Conservation (phyloP, 768 basidiomycete species). For the Boletellus ananiceps region DNA sequence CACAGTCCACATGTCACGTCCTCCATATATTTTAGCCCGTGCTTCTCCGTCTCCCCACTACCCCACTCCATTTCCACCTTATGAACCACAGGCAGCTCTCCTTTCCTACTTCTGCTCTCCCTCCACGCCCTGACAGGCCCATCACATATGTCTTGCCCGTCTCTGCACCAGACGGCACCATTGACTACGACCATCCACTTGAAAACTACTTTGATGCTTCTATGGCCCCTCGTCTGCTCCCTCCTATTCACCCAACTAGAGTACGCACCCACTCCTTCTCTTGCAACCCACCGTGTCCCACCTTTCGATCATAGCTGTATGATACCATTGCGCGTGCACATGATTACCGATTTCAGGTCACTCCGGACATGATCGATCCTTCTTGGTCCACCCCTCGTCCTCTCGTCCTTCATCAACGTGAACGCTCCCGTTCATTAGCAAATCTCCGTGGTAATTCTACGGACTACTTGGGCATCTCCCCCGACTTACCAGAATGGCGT, state of each 20-base stretch:
- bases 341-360: conserved; percentile 18
- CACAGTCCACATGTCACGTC: conserved; percentile 18
- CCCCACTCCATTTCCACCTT: conserved; percentile 4
- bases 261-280: conserved; percentile 9
- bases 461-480: conserved; percentile 23
- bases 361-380: conserved; percentile 10
- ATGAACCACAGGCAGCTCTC: conserved; percentile 10
- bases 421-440: conserved; percentile 15
- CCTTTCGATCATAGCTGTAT: conserved; percentile 22
- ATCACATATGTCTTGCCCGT: conserved; percentile 11
- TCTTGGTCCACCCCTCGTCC: conserved; percentile 10
- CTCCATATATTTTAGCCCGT: conserved; percentile 14
- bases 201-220: conserved; percentile 26
- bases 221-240: conserved; percentile 15
- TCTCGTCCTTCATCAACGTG: conserved; percentile 8
- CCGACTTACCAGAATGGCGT: conserved; percentile 20
- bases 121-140: conserved; percentile 7
- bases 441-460: conserved; percentile 13
- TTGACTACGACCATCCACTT: conserved; percentile 20
- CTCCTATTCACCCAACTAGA: conserved; percentile 8
- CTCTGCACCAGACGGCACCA: conserved; percentile 9
- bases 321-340: conserved; percentile 26
- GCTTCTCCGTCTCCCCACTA: conserved; percentile 1
- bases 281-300: not conserved
- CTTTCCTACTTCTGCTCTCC: conserved; percentile 13